Evolutionary conservation across 352 stramenopile genomes (phyloP).

Genomic region (Globisporangium uncinulatum): DNA sequence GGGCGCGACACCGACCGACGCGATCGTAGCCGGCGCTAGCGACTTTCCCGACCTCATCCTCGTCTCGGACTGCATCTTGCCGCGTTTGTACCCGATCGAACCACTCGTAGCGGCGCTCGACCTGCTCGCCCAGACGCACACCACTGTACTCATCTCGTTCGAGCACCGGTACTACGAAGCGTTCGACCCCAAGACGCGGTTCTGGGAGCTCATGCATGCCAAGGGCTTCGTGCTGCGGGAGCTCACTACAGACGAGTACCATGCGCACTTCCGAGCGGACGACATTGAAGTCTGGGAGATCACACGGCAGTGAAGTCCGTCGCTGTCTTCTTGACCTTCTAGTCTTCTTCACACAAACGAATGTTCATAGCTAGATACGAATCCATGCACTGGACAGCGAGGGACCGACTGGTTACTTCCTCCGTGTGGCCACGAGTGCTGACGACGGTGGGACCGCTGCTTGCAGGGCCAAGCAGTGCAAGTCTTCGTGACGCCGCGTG

Average conservation of each 20-base stretch:
- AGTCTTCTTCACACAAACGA: too few species aligned
- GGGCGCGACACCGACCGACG: conserved; percentile 43
- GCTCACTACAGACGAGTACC: conserved; percentile 49
- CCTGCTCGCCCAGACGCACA: conserved; percentile 45
- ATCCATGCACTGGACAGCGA: not conserved
- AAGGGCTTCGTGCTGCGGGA: conserved; percentile 44
- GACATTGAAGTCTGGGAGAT: conserved; percentile 90
- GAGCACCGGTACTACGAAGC: conserved; percentile 79
- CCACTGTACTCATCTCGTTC: conserved; percentile 79
- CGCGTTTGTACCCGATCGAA: conserved; percentile 94
- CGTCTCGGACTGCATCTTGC: conserved; percentile 94
- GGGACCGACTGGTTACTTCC: not conserved
- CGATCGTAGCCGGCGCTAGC: conserved; percentile 18
- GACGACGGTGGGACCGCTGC: not conserved
- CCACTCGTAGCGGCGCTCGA: conserved; percentile 89
- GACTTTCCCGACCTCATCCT: conserved; percentile 78
- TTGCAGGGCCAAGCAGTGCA: conserved; percentile 71
- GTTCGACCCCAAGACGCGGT: conserved; percentile 77
- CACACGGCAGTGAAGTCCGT: conserved; percentile 5
- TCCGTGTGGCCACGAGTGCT: not conserved
- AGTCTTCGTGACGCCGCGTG: conserved; percentile 42
- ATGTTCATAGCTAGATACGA: not conserved
- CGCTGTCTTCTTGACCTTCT: too few species aligned
- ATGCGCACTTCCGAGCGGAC: conserved; percentile 67
- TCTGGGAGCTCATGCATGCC: conserved; percentile 64